Conservation (phyloP, 805 yeast species). For the Teunomyces barrocoloradensis region DNA sequence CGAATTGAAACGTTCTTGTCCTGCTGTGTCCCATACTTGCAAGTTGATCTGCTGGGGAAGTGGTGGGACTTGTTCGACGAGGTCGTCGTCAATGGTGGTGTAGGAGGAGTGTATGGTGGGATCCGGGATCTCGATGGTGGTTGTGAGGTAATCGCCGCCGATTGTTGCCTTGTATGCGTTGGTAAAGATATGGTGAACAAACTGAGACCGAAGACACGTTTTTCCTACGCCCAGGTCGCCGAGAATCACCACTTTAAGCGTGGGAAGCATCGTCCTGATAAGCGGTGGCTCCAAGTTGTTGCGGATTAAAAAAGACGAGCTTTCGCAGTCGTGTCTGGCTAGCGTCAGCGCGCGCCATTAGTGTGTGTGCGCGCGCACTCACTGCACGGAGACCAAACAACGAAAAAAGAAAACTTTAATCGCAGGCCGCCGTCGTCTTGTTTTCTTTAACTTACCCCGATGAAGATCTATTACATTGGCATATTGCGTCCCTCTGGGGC, state of each 20-base stretch:
- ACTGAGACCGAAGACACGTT: slow-evolving; percentile 55
- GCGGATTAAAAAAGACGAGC: neutral
- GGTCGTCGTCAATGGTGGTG: neutral
- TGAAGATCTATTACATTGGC: slow-evolving; percentile 93
- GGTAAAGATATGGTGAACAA: slow-evolving; percentile 53
- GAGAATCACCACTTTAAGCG: slow-evolving; percentile 50
- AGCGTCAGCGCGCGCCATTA: neutral
- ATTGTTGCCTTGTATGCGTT: slow-evolving; percentile 58
- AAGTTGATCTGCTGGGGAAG: slow-evolving; percentile 29
- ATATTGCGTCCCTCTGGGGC: slow-evolving; percentile 64
- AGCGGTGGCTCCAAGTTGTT: neutral
- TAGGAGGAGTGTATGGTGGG: neutral
- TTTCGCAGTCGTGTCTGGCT: neutral
- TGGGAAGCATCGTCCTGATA: slow-evolving; percentile 8
- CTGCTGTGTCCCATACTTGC: slow-evolving; percentile 58
- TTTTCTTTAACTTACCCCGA: slow-evolving; percentile 20
- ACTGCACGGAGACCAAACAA: neutral
- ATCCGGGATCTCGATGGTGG: slow-evolving; percentile 21
- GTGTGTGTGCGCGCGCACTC: too few species aligned
- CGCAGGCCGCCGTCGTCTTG: too few species aligned
- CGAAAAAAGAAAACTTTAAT: neutral
- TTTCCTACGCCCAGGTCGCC: slow-evolving; percentile 64
- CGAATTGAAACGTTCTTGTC: slow-evolving; percentile 47
- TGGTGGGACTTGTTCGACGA: slow-evolving; percentile 5
- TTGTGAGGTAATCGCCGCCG: slow-evolving; percentile 57